Conservation (phyloP, 805 yeast species). For the Cyberlindnera petersonii region DNA sequence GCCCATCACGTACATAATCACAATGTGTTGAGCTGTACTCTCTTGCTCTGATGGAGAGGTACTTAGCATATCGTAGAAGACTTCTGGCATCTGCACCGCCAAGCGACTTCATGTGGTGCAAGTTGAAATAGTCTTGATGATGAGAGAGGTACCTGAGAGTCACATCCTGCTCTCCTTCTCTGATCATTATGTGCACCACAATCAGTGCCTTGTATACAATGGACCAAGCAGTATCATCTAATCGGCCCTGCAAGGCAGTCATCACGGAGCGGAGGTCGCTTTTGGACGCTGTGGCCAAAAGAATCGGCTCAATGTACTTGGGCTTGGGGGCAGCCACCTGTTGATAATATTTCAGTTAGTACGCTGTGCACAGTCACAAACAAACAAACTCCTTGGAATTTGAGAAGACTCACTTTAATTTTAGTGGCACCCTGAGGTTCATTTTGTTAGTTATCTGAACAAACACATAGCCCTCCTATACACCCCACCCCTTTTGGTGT, state of each 20-base stretch:
- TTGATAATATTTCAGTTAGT: slow-evolving; percentile 2
- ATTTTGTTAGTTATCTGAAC: slow-evolving; percentile 7
- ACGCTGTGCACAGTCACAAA: not conserved
- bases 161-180: slow-evolving; percentile 85
- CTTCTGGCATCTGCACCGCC: slow-evolving; percentile 46
- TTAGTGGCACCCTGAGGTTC: slow-evolving; percentile 57
- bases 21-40: slow-evolving; percentile 61
- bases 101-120: slow-evolving; percentile 34
- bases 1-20: slow-evolving; percentile 77
- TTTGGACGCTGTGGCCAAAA: slow-evolving; percentile 41
- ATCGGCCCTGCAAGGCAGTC: slow-evolving; percentile 54
- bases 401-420: slow-evolving; percentile 41
- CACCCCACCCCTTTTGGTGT: not conserved
- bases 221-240: slow-evolving; percentile 86
- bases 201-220: slow-evolving; percentile 81
- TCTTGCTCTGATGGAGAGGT: slow-evolving; percentile 61
- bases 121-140: slow-evolving; percentile 49
- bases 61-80: slow-evolving; percentile 64
- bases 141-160: slow-evolving; percentile 56
- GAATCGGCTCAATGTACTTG: slow-evolving; percentile 90
- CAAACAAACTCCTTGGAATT: no score
- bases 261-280: slow-evolving; percentile 63
- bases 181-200: slow-evolving; percentile 83
- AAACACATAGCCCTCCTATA: not conserved
- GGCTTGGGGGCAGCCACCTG: slow-evolving; percentile 96